Base-by-base conservation (phyloP, 306 rosid species). In the Pterocarpus santalinus region DNA sequence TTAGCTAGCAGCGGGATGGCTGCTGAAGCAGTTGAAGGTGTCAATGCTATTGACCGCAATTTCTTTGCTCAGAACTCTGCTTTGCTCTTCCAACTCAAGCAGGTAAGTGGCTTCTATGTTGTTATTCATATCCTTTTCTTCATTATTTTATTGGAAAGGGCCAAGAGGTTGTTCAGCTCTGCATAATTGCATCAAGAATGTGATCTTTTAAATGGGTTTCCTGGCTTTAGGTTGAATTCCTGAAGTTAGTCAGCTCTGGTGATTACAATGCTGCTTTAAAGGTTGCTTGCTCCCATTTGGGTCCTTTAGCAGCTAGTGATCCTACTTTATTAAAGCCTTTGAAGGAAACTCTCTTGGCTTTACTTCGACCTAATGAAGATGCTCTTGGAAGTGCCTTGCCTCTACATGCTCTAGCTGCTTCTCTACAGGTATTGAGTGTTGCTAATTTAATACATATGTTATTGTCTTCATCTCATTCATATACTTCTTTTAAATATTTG, bases 31-130 rank as follows among this genome's bases (percentile, higher is more conserved):
- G 94, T 96, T 56, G 94, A 92, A 70, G 97, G 88, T 86, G 94
- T 92, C 77, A 88, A 86, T 74, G 83, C 87, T 55, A 62, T 96
- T 52, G 99, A 92, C 84, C 90, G 94, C 10, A 87, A 87, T 47
- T 90, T 93, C 89, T 96, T 96, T 66, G 84, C 68, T 44, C 97
- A 92, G 82, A 93, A 93, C 80, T 87, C 93, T 62, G 87, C 84
- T 83, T 84, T 96, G 73, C 90, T 96, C 69, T 96, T 96, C 88
- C 96, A 96, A 86, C 97, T 96, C 69, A 93, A 93, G 90, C 99
- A 96, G 93, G 97, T 90, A 65, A 82, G 76, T 86, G 47, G 74
- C 35, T 79, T 72, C 30, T 80, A 76, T 74, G 61, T 49, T 51
- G 41, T 52, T 82, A 49, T 8, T 75, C 44, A 69, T 69, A 4